phyloP scores from a whole-genome alignment of 2,329 filamentous ascomycete species.

The Fusarium sp. region DNA sequence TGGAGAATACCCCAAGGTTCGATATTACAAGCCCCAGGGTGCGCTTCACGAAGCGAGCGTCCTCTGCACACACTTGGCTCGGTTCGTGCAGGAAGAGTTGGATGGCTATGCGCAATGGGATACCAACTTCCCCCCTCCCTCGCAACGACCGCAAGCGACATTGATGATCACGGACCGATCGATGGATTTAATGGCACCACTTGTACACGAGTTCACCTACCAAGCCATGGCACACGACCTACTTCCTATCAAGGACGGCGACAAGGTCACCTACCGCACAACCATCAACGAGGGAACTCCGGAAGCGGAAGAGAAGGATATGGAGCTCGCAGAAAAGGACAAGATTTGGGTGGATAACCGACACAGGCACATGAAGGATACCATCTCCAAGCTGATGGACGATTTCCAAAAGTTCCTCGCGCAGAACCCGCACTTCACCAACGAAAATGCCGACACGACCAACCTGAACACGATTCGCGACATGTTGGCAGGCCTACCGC shows the following conservation, averaged over 20 bases:
- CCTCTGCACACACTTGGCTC: constrained; percentile 84
- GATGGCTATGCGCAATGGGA: constrained; percentile 89
- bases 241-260: constrained; percentile 83
- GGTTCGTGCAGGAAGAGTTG: constrained; percentile 89
- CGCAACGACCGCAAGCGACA: constrained; percentile 77
- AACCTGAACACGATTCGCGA: constrained; percentile 93
- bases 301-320: constrained; percentile 81
- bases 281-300: constrained; percentile 75
- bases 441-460: constrained; percentile 71
- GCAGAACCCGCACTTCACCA: constrained; percentile 90
- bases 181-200: constrained; percentile 87
- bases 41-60: constrained; percentile 87
- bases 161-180: constrained; percentile 89
- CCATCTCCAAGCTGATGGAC: constrained; percentile 88
- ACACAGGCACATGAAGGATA: constrained; percentile 97
- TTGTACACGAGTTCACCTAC: constrained; percentile 97
- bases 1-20: constrained; percentile 92
- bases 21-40: constrained; percentile 81
- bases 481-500: constrained; percentile 92
- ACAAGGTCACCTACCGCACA: constrained; percentile 87
- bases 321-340: constrained; percentile 90
- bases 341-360: constrained; percentile 95
- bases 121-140: constrained; percentile 81
- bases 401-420: constrained; percentile 93
- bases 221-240: constrained; percentile 98